Evolutionary conservation across 108 stramenopile genomes (phyloP), one percentile per base, ranked within the genome.

Genomic region (Nitzschia sp.): DNA sequence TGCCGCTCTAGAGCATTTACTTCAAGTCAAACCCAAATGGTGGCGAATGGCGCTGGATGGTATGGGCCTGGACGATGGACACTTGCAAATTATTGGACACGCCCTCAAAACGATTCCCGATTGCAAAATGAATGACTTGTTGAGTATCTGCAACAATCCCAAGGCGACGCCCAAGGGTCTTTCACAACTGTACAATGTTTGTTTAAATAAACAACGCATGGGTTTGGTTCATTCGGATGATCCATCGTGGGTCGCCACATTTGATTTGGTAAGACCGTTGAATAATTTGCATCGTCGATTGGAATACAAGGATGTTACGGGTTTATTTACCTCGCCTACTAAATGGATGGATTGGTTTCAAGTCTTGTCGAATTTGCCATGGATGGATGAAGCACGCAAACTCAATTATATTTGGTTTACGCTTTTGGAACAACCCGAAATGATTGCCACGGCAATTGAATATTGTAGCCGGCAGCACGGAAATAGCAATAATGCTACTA

Each of bases 341-440:
- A 11, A 19, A 21, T 70, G 68, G 68, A 18, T 70, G 21, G 58
- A 70, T 5, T 70, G 68, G 68, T 27, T 59, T 3, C 32, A 63
- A 9, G 17, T 30, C 2, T 13, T 70, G 8, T 30, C 49, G 23
- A 65, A 46, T 23, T 18, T 47, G 28, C 53, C 38, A 8, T 70
- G 68, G 68, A 36, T 27, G 11, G 56, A 36, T 31, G 68, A 70
- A 15, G 47, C 31, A 31, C 13, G 36, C 3, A 70, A 55, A 38
- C 15, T 70, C 13, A 70, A 70, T 35, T 70, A 70, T 70, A 23
- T 70, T 29, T 70, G 68, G 68, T 59, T 55, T 30, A 53, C 68
- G 2, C 31, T 70, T 26, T 32, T 34, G 46, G 57, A 70, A 35
- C 28, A 70, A 31, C 68, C 68, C 5, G 68, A 59, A 28, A 42